Percentiles rank a stretch among this genome's conserved stretches.
Conservation (phyloP, 495 filamentous ascomycete species). For the Penicillium atrosanguineum region DNA sequence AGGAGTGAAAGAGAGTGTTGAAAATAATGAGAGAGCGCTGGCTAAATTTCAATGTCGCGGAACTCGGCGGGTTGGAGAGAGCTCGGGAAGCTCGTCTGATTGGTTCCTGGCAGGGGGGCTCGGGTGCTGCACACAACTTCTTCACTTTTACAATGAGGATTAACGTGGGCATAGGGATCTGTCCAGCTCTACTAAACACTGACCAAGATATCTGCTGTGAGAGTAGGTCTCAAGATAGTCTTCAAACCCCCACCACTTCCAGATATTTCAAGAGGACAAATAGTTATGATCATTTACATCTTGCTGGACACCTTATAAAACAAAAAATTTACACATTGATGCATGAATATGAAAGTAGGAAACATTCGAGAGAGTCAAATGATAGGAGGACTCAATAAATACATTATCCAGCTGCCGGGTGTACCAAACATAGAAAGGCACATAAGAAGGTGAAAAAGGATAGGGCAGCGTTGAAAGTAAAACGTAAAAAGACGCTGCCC, state of each 20-base stretch:
- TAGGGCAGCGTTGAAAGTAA: constrained; percentile 16
- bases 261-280: too few relatives aligned
- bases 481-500: constrained; percentile 6
- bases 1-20: constrained; percentile 9
- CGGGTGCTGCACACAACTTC: constrained; percentile 4
- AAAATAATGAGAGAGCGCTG: constrained; percentile 10
- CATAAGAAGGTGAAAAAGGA: constrained; percentile 31
- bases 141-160: neutral
- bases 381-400: constrained; percentile 44
- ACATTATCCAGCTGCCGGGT: constrained; percentile 46
- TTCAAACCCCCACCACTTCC: too few relatives aligned
- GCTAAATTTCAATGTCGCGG: constrained; percentile 30
- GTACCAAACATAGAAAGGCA: constrained; percentile 25
- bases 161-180: too few relatives aligned
- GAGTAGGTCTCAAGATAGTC: too few relatives aligned
- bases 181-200: too few relatives aligned
- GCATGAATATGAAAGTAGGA: neutral
- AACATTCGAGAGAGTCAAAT: constrained; percentile 9
- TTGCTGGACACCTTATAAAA: too few relatives aligned
- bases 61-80: constrained; percentile 37
- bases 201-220: too few relatives aligned
- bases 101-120: constrained; percentile 22
- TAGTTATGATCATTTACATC: too few relatives aligned
- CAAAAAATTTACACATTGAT: too few relatives aligned
- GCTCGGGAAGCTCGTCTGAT: constrained; percentile 24